These are phyloP conservation scores for Daldinia vernicosa DNA, from an alignment of 495 filamentous ascomycete genomes.

Conservation along the genomic window DNA sequence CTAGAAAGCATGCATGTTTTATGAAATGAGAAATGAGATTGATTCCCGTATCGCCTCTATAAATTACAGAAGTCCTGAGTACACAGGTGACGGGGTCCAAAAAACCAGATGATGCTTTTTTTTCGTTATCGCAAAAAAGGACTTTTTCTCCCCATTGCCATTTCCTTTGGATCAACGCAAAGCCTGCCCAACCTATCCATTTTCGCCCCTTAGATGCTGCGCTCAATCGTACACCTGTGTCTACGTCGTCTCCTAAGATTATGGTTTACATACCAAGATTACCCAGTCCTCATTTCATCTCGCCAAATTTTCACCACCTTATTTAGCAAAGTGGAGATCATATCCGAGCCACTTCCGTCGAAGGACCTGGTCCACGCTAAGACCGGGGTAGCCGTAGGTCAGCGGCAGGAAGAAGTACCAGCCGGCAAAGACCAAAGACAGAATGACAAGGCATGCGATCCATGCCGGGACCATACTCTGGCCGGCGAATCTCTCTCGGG, in stretches of 20 bases:
- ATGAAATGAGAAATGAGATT: constrained; percentile 23
- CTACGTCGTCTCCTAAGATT: constrained; percentile 13
- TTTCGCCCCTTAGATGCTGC: constrained; percentile 33
- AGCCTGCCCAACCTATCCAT: constrained; percentile 35
- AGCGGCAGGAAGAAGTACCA: constrained; percentile 95
- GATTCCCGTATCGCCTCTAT: constrained; percentile 15
- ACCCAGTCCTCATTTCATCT: constrained; percentile 5
- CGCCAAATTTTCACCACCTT: constrained; percentile 41
- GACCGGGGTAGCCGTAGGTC: constrained; percentile 94
- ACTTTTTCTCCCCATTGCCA: constrained; percentile 25
- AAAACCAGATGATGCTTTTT: constrained; percentile 8
- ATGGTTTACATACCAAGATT: constrained; percentile 34
- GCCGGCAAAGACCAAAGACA: constrained; percentile 73
- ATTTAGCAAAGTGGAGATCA: constrained; percentile 99
- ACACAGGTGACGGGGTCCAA: constrained; percentile 3
- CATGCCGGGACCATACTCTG: constrained; percentile 81
- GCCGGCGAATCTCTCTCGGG: constrained; percentile 79
- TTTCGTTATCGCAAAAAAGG: constrained; percentile 33
- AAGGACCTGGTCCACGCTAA: constrained; percentile 80
- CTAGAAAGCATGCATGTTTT: not conserved
- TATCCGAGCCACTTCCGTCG: constrained; percentile 95
- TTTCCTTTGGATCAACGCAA: constrained; percentile 19
- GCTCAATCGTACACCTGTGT: constrained; percentile 32
- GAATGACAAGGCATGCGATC: constrained; percentile 76
- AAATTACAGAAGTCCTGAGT: constrained; percentile 30